These are phyloP conservation scores for Actinomortierella ambigua DNA, from an alignment of 371 early-diverging fungal species.

Conservation along the genomic window DNA sequence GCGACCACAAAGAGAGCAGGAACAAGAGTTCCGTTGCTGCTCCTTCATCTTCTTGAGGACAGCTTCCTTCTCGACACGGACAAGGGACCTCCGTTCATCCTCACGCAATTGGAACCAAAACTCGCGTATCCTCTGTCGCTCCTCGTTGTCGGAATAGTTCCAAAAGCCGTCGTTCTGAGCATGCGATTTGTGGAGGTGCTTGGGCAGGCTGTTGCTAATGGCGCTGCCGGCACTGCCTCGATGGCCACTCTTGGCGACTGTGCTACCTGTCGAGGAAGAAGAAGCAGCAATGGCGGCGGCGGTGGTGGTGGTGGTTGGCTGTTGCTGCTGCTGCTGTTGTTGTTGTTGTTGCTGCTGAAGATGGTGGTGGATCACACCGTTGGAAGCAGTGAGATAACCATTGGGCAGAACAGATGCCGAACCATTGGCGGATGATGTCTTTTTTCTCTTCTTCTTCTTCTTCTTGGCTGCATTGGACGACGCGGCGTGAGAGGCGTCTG, in stretches of 20 bases:
- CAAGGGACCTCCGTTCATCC: conserved; percentile 81
- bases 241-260: conserved; percentile 15
- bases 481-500: conserved; percentile 6
- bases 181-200: conserved; percentile 35
- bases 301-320: background rate
- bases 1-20: conserved; percentile 89
- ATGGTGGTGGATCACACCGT: conserved; percentile 9
- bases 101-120: conserved; percentile 91
- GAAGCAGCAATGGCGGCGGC: conserved; percentile 2
- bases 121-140: conserved; percentile 84
- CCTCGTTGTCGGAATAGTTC: conserved; percentile 80
- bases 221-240: conserved; percentile 5
- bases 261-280: conserved; percentile 4
- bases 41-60: conserved; percentile 92
- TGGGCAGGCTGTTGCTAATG: conserved; percentile 5
- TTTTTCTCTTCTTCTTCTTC: conserved; percentile 58
- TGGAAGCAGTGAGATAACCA: conserved; percentile 6
- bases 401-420: conserved; percentile 8
- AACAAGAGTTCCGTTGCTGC: conserved; percentile 90
- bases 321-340: conserved; percentile 16
- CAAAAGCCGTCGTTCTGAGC: conserved; percentile 64
- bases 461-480: conserved; percentile 44
- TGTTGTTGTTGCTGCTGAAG: conserved; percentile 19
- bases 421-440: conserved; percentile 19
- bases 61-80: conserved; percentile 90